Evolutionary conservation across 805 yeast species (phyloP).

Genomic region (Starmerella potacharoeniae): DNA sequence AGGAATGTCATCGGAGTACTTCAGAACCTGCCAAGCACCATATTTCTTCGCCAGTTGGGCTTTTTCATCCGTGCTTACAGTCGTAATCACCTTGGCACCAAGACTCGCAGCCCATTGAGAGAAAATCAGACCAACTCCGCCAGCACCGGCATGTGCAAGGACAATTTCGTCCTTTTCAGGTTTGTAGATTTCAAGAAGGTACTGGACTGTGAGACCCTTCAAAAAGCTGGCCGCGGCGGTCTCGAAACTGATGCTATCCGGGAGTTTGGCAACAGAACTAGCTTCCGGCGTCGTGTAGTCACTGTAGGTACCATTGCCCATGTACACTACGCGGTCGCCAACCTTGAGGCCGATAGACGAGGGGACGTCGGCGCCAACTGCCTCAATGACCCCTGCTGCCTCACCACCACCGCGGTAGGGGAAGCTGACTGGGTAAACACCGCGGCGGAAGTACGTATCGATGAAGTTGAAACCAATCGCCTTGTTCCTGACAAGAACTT

Average conservation of each 20-base stretch:
- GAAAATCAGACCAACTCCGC: slow-evolving; percentile 75
- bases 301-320: slow-evolving; percentile 66
- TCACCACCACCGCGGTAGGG: slow-evolving; percentile 69
- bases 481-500: slow-evolving; percentile 58
- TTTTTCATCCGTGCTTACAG: slow-evolving; percentile 70
- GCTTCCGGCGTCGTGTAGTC: slow-evolving; percentile 46
- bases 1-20: slow-evolving; percentile 28
- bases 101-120: slow-evolving; percentile 48
- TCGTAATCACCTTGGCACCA: slow-evolving; percentile 77
- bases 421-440: slow-evolving; percentile 48
- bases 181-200: slow-evolving; percentile 52
- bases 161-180: slow-evolving; percentile 53
- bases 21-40: slow-evolving; percentile 68
- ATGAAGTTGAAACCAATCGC: slow-evolving; percentile 76
- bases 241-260: slow-evolving; percentile 39
- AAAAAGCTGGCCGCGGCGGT: slow-evolving; percentile 48
- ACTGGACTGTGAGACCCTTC: slow-evolving; percentile 66
- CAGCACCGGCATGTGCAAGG: slow-evolving; percentile 88
- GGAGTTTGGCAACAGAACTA: slow-evolving; percentile 36
- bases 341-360: slow-evolving; percentile 39
- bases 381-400: slow-evolving; percentile 41
- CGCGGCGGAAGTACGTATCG: slow-evolving; percentile 72
- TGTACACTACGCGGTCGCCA: slow-evolving; percentile 37
- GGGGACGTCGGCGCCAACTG: slow-evolving; percentile 37
- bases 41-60: slow-evolving; percentile 48